Conservation (phyloP, 2,329 filamentous ascomycete genomes). For the Diaporthe sp. region DNA sequence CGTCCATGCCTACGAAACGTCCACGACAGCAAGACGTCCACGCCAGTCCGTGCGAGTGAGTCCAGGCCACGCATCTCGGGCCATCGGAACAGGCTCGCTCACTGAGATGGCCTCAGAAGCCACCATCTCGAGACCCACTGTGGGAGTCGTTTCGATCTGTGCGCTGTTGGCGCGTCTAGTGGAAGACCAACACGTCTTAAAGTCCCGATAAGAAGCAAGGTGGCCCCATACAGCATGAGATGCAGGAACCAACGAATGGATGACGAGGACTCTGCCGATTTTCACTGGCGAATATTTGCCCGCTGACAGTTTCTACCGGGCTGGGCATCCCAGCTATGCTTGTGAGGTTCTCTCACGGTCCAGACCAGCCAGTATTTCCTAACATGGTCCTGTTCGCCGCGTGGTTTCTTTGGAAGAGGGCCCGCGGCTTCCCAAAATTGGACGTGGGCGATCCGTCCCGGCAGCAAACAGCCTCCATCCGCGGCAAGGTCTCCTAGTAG, state of each 20-base stretch:
- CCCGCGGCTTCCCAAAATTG: background rate
- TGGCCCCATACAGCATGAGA: background rate
- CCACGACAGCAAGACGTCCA: background rate
- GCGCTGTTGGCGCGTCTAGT: background rate
- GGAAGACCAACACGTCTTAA: background rate
- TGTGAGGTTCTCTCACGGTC: background rate
- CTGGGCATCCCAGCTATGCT: background rate
- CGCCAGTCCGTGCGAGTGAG: constrained; percentile 3
- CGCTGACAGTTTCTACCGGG: background rate
- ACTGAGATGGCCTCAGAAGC: background rate
- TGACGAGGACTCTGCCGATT: background rate
- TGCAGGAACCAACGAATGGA: background rate
- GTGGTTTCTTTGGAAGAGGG: background rate
- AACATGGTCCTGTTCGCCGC: background rate
- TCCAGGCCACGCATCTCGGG: background rate
- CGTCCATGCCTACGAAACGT: background rate
- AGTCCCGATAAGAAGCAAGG: background rate
- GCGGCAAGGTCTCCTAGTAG: background rate
- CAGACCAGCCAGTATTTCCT: background rate
- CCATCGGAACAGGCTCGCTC: background rate
- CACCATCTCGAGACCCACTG: background rate
- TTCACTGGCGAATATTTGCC: background rate
- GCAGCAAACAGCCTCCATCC: background rate
- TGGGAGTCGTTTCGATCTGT: background rate
- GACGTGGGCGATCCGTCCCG: constrained; percentile 17